phyloP scores from a whole-genome alignment of 768 basidiomycete species.

The Hysterangium stoloniferum region DNA sequence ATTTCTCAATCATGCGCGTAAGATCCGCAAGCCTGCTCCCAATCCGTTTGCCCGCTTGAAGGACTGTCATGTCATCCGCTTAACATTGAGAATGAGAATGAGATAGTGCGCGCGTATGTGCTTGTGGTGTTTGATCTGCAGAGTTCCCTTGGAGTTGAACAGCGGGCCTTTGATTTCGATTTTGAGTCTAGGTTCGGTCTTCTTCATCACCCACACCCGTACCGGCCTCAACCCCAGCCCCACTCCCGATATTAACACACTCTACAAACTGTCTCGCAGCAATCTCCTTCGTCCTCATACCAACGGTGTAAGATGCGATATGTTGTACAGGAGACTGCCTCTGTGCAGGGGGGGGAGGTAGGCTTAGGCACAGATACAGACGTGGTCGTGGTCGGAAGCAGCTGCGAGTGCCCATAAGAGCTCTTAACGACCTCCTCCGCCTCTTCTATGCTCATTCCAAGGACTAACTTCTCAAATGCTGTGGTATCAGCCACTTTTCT shows the following conservation, averaged over 20 bases:
- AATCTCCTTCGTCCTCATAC: slow-evolving; percentile 44
- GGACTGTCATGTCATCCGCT: slow-evolving; percentile 37
- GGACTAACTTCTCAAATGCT: slow-evolving; percentile 47
- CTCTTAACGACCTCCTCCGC: slow-evolving; percentile 33
- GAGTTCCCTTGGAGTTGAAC: too few relatives aligned
- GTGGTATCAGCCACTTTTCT: slow-evolving; percentile 20
- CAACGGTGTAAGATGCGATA: slow-evolving; percentile 43
- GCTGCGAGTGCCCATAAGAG: neutral
- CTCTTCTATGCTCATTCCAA: slow-evolving; percentile 45
- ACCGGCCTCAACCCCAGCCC: too few relatives aligned
- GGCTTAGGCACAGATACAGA: slow-evolving; percentile 11
- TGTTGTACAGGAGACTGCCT: slow-evolving; percentile 1
- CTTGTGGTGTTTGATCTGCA: too few relatives aligned
- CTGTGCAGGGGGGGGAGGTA: neutral
- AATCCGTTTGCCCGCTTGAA: slow-evolving; percentile 55
- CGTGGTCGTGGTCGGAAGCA: neutral
- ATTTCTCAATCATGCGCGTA: slow-evolving; percentile 48
- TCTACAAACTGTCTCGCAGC: slow-evolving; percentile 50
- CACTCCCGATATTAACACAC: too few relatives aligned
- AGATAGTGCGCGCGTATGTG: too few relatives aligned
- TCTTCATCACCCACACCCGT: too few relatives aligned
- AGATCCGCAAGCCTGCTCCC: slow-evolving; percentile 51
- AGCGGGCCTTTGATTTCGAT: too few relatives aligned
- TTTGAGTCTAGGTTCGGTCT: too few relatives aligned
- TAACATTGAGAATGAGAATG: slow-evolving; percentile 26